A percentile compares a stretch with the other conserved stretches of the same genome.
Conservation (phyloP, 148 eudicot genomes). For the Diospyros kaki region DNA sequence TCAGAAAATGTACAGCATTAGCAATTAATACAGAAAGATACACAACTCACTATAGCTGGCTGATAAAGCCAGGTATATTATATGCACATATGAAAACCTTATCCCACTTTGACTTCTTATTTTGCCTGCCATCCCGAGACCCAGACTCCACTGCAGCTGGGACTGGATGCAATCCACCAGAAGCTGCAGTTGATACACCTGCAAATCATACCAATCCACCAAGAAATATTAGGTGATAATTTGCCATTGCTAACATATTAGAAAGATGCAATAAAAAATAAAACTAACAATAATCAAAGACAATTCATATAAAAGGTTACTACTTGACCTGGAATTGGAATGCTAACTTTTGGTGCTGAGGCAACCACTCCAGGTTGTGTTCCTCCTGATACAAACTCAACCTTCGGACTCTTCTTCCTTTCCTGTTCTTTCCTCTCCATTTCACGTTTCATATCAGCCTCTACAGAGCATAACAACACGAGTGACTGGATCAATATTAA, state of each 20-base stretch:
- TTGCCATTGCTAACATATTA: neutral
- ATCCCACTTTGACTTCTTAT: constrained; percentile 98
- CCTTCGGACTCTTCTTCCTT: constrained; percentile 71
- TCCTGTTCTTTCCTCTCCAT: constrained; percentile 89
- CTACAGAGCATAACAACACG: constrained; percentile 30
- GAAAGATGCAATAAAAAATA: neutral
- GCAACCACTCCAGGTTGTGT: constrained; percentile 45
- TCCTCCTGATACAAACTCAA: constrained; percentile 74
- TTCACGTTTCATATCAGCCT: constrained; percentile 89
- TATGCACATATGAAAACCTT: constrained; percentile 44
- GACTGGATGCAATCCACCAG: constrained; percentile 39
- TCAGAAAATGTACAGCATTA: constrained; percentile 1
- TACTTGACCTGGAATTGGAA: constrained; percentile 62
- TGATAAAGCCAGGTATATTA: neutral
- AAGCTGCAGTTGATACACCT: constrained; percentile 45
- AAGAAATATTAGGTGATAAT: constrained; percentile 6
- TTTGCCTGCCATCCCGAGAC: constrained; percentile 73
- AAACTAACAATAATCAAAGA: neutral
- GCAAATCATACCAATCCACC: constrained; percentile 17
- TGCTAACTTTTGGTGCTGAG: constrained; percentile 47
- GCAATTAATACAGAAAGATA: neutral
- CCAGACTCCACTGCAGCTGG: constrained; percentile 39
- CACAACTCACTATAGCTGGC: neutral
- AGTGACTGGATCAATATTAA: neutral
- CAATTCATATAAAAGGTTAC: neutral